Base-by-base conservation (phyloP, 495 filamentous ascomycete species). In the Aspergillus indologenus region DNA sequence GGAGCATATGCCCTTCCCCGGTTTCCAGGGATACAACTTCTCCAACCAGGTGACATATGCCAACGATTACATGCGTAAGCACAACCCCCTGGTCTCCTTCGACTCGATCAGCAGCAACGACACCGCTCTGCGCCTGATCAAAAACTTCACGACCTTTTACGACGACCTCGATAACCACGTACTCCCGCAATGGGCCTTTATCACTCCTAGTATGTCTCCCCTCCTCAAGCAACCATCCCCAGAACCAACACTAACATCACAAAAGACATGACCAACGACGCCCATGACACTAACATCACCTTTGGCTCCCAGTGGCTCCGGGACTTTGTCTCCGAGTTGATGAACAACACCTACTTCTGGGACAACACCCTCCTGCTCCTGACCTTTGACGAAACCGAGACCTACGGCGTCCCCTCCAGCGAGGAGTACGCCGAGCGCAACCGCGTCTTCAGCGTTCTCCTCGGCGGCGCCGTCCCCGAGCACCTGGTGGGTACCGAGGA, bases 131-230 rank as follows among this genome's bases (percentile, higher is more conserved):
- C 72, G 76, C 15, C 73, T 79, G 45, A 82, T 86, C 70, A 88
- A 90, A 76, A 88, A 87, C 68, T 77, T 86, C 62, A 84, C 84
- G 45, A 74, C 73, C 48, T 88, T 89, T 68, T 68, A 75, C 53
- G 68, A 80, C 31, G 86, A 88, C 56, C 68, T 88, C 21, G 69
- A 78, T 53, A 68, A 75, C 56, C 65, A 81, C 42, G 73, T 66
- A n/a, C 77, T 90, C 5, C 87, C 86, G n/a, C 87, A 90, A 69
- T 87, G 84, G 84, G 78, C 81, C 66, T 88, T 89, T 70, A 81
- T 89, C 60, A 89, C 86, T 14, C 87, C 87, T 11, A 89, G 54
- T 56, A 56, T 18, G 54, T 48, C 12, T 12, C 17, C 17, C 6
- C 50, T 14, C 18, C 24, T 20, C 40, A 24, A 12, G 26, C 34